Conservation (phyloP, 257 asterid genomes). For the Oldenlandia corymbosa region DNA sequence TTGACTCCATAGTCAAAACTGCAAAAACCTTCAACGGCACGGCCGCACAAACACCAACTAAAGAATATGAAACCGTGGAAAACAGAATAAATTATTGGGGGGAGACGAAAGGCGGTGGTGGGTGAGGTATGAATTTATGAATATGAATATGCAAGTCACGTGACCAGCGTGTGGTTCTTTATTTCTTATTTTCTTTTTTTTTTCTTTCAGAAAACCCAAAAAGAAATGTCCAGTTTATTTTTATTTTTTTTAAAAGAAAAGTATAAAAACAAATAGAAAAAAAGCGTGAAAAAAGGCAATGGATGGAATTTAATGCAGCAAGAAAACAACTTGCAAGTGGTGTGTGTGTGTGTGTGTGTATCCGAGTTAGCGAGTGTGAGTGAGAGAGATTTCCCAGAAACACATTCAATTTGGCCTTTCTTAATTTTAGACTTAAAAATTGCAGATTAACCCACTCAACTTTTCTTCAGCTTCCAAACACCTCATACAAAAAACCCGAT, state of each 20-base stretch:
- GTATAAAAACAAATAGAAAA: neutral
- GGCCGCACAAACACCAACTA: no score
- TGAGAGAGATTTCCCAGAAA: neutral
- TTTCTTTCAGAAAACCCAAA: no score
- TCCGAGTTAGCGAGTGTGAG: constrained; percentile 6
- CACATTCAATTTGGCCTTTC: no score
- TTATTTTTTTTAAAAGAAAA: constrained; percentile 7
- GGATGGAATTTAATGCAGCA: constrained; percentile 48
- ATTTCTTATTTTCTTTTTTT: no score
- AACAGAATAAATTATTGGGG: neutral
- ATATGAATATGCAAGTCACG: constrained; percentile 21
- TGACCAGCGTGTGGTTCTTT: constrained; percentile 36
- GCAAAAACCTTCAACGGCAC: no score
- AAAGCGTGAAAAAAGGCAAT: constrained; percentile 21
- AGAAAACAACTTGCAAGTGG: neutral
- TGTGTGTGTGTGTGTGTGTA: neutral
- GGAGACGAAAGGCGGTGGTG: neutral
- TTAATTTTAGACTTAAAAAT: no score
- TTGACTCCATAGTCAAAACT: no score
- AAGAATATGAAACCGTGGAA: neutral
- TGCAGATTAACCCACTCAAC: no score
- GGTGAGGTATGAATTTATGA: no score
- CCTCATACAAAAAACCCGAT: no score
- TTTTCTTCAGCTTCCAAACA: no score
- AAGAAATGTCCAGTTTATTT: no score